phyloP scores from a whole-genome alignment of 352 stramenopile species.

The Globisporangium acanthophoron region DNA sequence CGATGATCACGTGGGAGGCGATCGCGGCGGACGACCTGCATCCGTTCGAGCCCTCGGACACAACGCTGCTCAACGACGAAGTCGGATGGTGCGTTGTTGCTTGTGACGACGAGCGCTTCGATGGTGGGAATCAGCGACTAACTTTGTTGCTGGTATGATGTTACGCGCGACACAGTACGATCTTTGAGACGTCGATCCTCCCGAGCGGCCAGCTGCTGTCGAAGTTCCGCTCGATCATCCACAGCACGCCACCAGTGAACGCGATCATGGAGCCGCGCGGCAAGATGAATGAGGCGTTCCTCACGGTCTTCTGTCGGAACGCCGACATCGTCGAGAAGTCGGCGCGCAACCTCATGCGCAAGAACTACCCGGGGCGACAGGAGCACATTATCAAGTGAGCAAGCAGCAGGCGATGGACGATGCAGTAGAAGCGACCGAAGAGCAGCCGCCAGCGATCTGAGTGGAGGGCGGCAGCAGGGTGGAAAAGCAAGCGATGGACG shows the following conservation, averaged over 20 bases:
- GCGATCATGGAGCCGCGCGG: constrained; percentile 61
- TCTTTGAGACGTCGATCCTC: constrained; percentile 49
- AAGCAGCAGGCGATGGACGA: background rate
- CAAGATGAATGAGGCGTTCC: constrained; percentile 72
- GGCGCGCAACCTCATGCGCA: constrained; percentile 46
- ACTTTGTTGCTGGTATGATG: constrained; percentile 3
- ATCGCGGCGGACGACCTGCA: constrained; percentile 68
- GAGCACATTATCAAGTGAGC: constrained; percentile 2
- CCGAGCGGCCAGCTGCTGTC: constrained; percentile 47
- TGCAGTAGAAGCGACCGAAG: too few relatives aligned
- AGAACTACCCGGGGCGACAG: constrained; percentile 37
- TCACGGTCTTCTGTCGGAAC: constrained; percentile 74
- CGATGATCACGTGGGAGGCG: constrained; percentile 68
- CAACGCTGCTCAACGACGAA: constrained; percentile 67
- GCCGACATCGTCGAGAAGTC: constrained; percentile 68
- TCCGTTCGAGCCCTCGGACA: constrained; percentile 49
- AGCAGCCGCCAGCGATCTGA: too few relatives aligned
- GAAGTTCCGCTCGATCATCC: constrained; percentile 60
- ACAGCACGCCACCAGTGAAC: constrained; percentile 57
- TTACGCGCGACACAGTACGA: constrained; percentile 30
- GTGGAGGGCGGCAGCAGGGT: too few relatives aligned
- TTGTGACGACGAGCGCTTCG: background rate
- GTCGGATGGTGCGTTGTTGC: constrained; percentile 52
- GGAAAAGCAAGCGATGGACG: background rate
- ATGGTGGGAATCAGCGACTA: background rate